These are phyloP conservation scores for Cronartium quercuum DNA, from an alignment of 1,284 basidiomycete genomes.

Conservation along the genomic window DNA sequence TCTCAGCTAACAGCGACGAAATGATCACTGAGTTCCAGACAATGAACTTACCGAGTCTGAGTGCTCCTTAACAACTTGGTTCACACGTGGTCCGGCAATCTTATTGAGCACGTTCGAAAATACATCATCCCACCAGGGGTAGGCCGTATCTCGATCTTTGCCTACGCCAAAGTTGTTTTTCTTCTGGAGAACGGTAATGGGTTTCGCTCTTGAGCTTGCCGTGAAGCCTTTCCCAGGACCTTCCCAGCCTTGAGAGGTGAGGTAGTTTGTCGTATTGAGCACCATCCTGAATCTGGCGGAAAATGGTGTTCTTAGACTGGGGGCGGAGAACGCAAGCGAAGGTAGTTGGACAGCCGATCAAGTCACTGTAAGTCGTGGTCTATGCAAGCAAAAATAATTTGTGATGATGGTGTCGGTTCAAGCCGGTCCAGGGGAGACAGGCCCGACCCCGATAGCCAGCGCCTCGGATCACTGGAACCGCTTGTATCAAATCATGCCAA, in stretches of 20 bases:
- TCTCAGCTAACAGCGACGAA: background rate
- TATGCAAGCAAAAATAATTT: no score
- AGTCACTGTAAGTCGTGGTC: no score
- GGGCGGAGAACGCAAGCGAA: background rate
- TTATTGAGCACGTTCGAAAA: constrained; percentile 40
- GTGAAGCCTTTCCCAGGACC: constrained; percentile 40
- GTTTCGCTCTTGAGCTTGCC: constrained; percentile 39
- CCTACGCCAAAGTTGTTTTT: constrained; percentile 42
- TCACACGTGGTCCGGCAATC: background rate
- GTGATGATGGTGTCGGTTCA: no score
- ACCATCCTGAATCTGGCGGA: constrained; percentile 17
- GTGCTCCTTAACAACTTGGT: background rate
- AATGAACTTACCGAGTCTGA: background rate
- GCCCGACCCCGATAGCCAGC: no score
- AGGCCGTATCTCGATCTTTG: constrained; percentile 41
- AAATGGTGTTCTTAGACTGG: background rate
- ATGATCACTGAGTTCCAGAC: background rate
- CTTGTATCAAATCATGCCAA: no score
- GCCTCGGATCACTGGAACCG: no score
- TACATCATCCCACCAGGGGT: constrained; percentile 43
- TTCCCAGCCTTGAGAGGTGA: constrained; percentile 40
- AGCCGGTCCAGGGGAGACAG: no score
- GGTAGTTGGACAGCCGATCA: no score
- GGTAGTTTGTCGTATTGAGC: constrained; percentile 39
- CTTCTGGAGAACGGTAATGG: constrained; percentile 41